Conservation (phyloP, 1,139 yeast genomes). For the Wickerhamomyces sp. region DNA sequence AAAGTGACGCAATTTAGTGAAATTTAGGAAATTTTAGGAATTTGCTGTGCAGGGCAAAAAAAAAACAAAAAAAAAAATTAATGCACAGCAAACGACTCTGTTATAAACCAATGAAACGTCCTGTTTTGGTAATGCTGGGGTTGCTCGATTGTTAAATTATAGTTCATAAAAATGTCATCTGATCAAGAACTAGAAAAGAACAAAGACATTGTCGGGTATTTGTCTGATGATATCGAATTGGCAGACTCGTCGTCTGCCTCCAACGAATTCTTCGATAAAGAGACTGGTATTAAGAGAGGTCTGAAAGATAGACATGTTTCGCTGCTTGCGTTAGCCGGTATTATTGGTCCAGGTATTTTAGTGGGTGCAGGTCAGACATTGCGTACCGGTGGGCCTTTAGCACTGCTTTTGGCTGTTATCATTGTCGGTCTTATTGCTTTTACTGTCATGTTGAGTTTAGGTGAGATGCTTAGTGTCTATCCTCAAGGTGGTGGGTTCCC, state of each 20-base stretch:
- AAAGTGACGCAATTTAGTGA: too few species aligned
- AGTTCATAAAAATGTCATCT: too few species aligned
- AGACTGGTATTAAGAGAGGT: slow-evolving; percentile 40
- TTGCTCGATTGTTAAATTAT: too few species aligned
- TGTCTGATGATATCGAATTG: background rate
- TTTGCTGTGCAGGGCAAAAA: too few species aligned
- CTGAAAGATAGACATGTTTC: slow-evolving; percentile 58
- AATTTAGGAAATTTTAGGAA: too few species aligned
- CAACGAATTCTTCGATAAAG: slow-evolving; percentile 26
- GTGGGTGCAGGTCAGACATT: slow-evolving; percentile 45
- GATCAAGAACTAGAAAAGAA: background rate
- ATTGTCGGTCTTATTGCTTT: slow-evolving; percentile 65
- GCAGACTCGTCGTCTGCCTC: background rate
- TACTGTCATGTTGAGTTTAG: slow-evolving; percentile 63
- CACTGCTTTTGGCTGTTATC: slow-evolving; percentile 55
- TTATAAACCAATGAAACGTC: too few species aligned
- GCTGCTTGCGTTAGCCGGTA: slow-evolving; percentile 49
- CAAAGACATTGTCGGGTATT: background rate
- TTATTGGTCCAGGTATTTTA: slow-evolving; percentile 51
- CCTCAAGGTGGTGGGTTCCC: slow-evolving; percentile 69
- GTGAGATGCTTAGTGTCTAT: slow-evolving; percentile 74
- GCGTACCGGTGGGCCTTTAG: slow-evolving; percentile 59
- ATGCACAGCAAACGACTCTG: too few species aligned
- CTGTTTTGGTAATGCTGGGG: too few species aligned
- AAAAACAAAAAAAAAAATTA: too few species aligned